These are phyloP conservation scores for Malassezia slooffiae DNA, from an alignment of 1,284 basidiomycete genomes.

Conservation along the genomic window DNA sequence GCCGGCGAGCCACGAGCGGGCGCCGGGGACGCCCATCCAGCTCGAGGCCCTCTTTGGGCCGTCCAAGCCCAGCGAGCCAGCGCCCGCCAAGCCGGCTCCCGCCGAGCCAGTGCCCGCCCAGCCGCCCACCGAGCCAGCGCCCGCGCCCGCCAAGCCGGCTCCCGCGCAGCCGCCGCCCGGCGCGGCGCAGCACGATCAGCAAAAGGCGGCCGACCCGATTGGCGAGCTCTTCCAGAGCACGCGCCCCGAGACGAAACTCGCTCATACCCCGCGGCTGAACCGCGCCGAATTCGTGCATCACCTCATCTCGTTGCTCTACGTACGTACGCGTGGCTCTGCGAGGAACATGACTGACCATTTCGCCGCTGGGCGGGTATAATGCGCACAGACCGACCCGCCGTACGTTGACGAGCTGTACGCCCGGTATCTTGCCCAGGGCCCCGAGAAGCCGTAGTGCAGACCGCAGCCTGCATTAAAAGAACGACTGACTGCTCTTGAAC, in stretches of 20 bases:
- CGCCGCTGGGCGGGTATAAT: background rate
- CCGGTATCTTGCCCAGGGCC: slow-evolving; percentile 15
- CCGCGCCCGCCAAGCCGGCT: too few species aligned
- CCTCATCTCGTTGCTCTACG: slow-evolving; percentile 4
- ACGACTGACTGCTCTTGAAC: too few species aligned
- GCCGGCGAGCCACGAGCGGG: slow-evolving; percentile 26
- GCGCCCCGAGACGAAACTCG: slow-evolving; percentile 45
- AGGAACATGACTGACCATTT: slow-evolving; percentile 1
- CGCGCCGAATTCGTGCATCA: slow-evolving; percentile 14
- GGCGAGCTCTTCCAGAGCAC: slow-evolving; percentile 51
- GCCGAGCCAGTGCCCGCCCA: background rate
- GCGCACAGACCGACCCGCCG: slow-evolving; percentile 32
- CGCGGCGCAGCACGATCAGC: background rate
- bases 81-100: too few species aligned
- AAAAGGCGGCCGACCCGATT: background rate
- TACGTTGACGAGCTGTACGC: slow-evolving; percentile 32
- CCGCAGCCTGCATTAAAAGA: too few species aligned
- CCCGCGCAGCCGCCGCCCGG: too few species aligned
- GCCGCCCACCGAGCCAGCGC: background rate
- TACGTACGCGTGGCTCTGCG: too few species aligned
- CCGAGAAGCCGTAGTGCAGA: background rate
- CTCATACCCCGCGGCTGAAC: background rate
- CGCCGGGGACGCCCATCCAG: slow-evolving; percentile 11
- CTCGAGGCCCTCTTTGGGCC: too few species aligned
- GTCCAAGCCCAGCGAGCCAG: too few species aligned